Base-by-base conservation (phyloP, 106 monocot genomes). In the Acanthochlamys bracteata region DNA sequence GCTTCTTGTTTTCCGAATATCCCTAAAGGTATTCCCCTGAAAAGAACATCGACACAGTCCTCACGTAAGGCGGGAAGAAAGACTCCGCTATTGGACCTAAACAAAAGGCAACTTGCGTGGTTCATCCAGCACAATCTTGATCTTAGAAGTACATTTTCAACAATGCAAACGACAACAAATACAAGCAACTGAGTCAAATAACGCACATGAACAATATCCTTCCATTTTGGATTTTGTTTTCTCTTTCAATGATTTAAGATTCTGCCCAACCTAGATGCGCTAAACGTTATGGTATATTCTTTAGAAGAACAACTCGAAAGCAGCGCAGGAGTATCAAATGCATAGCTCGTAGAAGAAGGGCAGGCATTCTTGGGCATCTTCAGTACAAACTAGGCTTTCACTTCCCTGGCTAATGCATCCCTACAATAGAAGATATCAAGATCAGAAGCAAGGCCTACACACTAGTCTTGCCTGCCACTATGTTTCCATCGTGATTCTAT, bases 381-480 rank as follows among this genome's bases (percentile, higher is more conserved):
- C 1, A 86, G 68, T 91, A 91, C 73, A 64, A 40, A 51, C 25
- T 86, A 25, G 73, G 62, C 41, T 71, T 75, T 83, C 91, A 86
- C 1, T 66, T 73, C 25, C 76, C 73, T 24, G 80, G 75, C 78
- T 20, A 78, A 86, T 10, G 55, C 41, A 60, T 74, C 76, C 25
- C 83, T 41, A 60, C 91, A 91, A 63, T 86, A 86, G 25, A 81
- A 86, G 11, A 74, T 49, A 26, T 91, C 86, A 2, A 71, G 61
- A 41, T 81, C 51, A 68, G 86, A 91, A 0, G 86, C 86, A 40
- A 86, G 40, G 57, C 86, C 86, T 20, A 86, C 86, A 53, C 86
- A n/a, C n/a, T n/a, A n/a, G n/a, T 91, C 86, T 84, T 91, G 86
- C 91, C 86, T 21, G 81, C 86, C 1, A 86, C 69, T 23, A 79